A percentile compares a stretch with the other conserved stretches of the same genome.
These are phyloP conservation scores for Spergularia bocconei DNA, from an alignment of 148 eudicot genomes.

Conservation along the genomic window DNA sequence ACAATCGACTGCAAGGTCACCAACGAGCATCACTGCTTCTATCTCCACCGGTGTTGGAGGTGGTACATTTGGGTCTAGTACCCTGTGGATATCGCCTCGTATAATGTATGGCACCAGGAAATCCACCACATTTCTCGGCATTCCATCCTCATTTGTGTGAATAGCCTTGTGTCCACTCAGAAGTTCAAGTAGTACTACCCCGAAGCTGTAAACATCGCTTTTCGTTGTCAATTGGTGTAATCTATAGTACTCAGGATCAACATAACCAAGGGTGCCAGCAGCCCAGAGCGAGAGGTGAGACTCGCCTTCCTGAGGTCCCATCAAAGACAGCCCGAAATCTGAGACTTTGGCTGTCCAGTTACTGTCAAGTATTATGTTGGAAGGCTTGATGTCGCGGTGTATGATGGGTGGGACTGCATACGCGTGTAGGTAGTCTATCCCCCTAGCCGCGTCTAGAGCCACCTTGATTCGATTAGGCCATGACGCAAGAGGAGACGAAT, in stretches of 20 bases:
- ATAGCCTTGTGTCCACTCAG: conserved; percentile 68
- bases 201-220: conserved; percentile 87
- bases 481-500: conserved; percentile 44
- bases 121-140: conserved; percentile 77
- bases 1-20: conserved; percentile 70
- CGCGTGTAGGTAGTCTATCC: conserved; percentile 82
- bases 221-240: conserved; percentile 54
- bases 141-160: conserved; percentile 57
- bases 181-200: conserved; percentile 64
- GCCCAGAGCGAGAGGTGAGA: conserved; percentile 56
- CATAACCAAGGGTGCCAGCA: conserved; percentile 76
- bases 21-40: conserved; percentile 63
- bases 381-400: conserved; percentile 89
- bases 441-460: conserved; percentile 83
- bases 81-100: conserved; percentile 61
- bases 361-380: conserved; percentile 71
- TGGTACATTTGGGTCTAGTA: conserved; percentile 52
- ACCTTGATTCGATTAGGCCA: conserved; percentile 65
- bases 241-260: conserved; percentile 84
- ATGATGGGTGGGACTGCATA: conserved; percentile 71
- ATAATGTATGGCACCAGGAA: conserved; percentile 53
- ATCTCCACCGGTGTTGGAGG: conserved; percentile 83
- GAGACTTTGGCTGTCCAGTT: conserved; percentile 81
- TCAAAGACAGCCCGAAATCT: conserved; percentile 76
- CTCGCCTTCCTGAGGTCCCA: conserved; percentile 56